phyloP scores from a whole-genome alignment of 169 alveolate species.

The Theileria orientalis region DNA sequence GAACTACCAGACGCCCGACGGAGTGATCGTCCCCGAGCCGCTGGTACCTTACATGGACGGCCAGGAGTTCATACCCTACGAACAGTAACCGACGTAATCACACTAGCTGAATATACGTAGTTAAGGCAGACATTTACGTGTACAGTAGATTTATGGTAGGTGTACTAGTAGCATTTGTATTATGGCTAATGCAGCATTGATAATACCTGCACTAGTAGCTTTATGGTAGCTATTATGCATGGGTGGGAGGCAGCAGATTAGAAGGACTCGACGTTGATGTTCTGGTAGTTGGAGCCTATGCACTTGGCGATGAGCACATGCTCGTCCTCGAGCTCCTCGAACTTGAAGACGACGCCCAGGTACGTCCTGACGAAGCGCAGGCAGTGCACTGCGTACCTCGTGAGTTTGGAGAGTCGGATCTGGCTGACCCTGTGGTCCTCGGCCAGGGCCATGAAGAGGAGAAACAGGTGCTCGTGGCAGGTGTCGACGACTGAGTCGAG shows the following conservation, averaged over 20 bases:
- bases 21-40: conserved; percentile 91
- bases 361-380: conserved; percentile 28
- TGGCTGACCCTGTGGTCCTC: conserved; percentile 57
- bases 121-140: no score
- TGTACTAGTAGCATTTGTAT: no score
- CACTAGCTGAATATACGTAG: no score
- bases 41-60: conserved; percentile 91
- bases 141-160: no score
- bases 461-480: conserved; percentile 61
- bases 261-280: conserved; percentile 29
- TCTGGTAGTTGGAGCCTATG: conserved; percentile 56
- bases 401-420: conserved; percentile 38
- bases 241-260: no score
- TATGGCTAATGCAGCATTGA: not conserved
- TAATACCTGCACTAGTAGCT: not conserved
- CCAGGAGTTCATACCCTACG: conserved; percentile 83
- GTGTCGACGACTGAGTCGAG: conserved; percentile 54
- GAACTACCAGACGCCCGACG: conserved; percentile 92
- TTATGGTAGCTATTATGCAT: not conserved
- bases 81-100: not conserved
- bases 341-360: conserved; percentile 48
- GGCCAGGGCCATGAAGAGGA: conserved; percentile 57
- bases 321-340: conserved; percentile 26
- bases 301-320: conserved; percentile 35
- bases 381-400: conserved; percentile 30